phyloP scores from a whole-genome alignment of 2,329 filamentous ascomycete genomes.

The Verticillium albo-atrum region DNA sequence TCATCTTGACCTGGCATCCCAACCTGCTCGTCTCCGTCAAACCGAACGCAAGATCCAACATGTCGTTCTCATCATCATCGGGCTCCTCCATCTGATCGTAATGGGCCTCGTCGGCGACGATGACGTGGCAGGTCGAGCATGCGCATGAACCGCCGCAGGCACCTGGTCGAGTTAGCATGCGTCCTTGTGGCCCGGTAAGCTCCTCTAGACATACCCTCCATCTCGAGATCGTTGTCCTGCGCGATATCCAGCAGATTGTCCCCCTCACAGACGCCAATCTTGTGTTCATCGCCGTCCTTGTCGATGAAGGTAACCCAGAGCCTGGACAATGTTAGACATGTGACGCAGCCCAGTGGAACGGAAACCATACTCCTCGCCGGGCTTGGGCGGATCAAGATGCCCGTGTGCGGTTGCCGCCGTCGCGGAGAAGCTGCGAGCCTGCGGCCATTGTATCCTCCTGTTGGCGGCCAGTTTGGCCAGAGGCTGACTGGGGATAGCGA shows the following conservation, averaged over 20 bases:
- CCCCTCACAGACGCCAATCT: slow-evolving; percentile 75
- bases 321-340: slow-evolving; percentile 36
- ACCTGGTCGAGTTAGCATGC: slow-evolving; percentile 40
- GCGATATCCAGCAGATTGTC: slow-evolving; percentile 95
- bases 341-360: background rate
- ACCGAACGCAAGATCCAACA: slow-evolving; percentile 87
- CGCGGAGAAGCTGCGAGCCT: slow-evolving; percentile 57
- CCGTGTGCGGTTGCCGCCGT: slow-evolving; percentile 62
- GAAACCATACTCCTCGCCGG: slow-evolving; percentile 78
- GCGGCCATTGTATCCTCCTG: slow-evolving; percentile 7
- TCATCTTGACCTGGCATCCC: slow-evolving; percentile 91
- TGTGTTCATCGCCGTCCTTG: slow-evolving; percentile 75
- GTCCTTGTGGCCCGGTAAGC: too few species aligned
- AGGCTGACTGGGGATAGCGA: background rate
- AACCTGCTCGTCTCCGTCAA: slow-evolving; percentile 79
- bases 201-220: slow-evolving; percentile 86
- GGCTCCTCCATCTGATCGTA: slow-evolving; percentile 77
- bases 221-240: slow-evolving; percentile 90
- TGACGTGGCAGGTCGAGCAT: slow-evolving; percentile 89
- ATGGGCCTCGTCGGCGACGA: slow-evolving; percentile 67
- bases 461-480: background rate
- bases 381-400: slow-evolving; percentile 77
- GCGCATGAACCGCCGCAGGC: slow-evolving; percentile 93
- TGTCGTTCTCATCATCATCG: slow-evolving; percentile 80
- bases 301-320: slow-evolving; percentile 89